These are phyloP conservation scores for Aeschynomene evenia DNA, from an alignment of 306 rosid species.

Conservation along the genomic window DNA sequence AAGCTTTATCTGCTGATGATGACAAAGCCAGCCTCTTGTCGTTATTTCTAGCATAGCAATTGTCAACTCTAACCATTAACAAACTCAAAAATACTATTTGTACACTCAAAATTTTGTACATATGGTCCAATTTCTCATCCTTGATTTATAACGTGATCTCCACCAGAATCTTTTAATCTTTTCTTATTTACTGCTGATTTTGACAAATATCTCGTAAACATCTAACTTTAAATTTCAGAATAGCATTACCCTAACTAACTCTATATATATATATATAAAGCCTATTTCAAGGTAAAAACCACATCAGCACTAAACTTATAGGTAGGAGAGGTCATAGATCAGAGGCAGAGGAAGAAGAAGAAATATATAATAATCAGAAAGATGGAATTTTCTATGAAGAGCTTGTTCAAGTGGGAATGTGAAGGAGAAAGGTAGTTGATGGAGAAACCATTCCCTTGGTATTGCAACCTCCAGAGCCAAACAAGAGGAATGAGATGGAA, in stretches of 20 bases:
- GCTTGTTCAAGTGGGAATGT: conserved; percentile 69
- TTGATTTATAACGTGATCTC: no score
- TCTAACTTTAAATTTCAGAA: no score
- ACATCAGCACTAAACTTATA: neutral
- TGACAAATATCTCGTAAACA: no score
- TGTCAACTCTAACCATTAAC: conserved; percentile 12
- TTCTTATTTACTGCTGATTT: no score
- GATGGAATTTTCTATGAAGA: conserved; percentile 58
- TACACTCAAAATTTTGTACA: no score
- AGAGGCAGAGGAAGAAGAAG: neutral
- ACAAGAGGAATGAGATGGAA: conserved; percentile 41
- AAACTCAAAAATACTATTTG: no score
- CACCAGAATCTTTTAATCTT: no score
- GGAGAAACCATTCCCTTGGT: conserved; percentile 80
- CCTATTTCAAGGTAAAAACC: neutral
- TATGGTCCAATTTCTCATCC: no score
- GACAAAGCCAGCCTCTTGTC: conserved; percentile 23
- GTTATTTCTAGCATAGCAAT: conserved; percentile 28
- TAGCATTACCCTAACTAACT: no score
- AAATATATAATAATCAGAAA: no score
- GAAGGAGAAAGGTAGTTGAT: conserved; percentile 70
- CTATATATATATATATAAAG: conserved; percentile 12
- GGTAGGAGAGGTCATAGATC: conserved; percentile 1
- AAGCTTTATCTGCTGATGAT: neutral
- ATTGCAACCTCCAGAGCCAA: conserved; percentile 47